phyloP scores from a whole-genome alignment of 305 asterid species.

The Fraxinus sp. region DNA sequence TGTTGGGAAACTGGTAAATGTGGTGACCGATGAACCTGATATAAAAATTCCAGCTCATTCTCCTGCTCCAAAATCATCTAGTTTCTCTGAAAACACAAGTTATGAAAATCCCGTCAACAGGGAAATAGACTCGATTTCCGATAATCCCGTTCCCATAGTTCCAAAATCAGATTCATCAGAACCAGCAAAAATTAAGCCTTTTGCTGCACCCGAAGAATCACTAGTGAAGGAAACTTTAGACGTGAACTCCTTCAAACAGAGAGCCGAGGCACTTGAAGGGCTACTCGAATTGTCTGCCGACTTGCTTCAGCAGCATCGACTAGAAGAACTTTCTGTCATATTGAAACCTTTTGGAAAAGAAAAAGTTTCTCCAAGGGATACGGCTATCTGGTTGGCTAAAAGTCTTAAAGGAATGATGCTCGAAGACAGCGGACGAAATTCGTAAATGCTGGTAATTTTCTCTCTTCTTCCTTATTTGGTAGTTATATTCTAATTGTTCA shows the following conservation, averaged over 20 bases:
- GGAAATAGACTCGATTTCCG: slow-evolving; percentile 48
- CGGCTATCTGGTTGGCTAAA: slow-evolving; percentile 95
- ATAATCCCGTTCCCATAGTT: slow-evolving; percentile 28
- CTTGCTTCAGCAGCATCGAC: slow-evolving; percentile 78
- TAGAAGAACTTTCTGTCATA: slow-evolving; percentile 85
- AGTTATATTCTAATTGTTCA: neutral
- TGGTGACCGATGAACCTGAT: slow-evolving; percentile 48
- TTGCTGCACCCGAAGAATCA: slow-evolving; percentile 39
- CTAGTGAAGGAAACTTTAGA: slow-evolving; percentile 67
- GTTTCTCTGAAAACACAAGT: neutral
- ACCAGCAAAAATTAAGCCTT: slow-evolving; percentile 27
- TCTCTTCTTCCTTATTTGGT: neutral
- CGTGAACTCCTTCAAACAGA: slow-evolving; percentile 75
- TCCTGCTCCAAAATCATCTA: slow-evolving; percentile 35
- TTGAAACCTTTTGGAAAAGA: slow-evolving; percentile 91
- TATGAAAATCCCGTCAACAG: slow-evolving; percentile 38
- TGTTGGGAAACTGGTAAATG: slow-evolving; percentile 51
- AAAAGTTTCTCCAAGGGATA: slow-evolving; percentile 97
- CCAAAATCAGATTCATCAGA: slow-evolving; percentile 41
- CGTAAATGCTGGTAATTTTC: slow-evolving; percentile 26
- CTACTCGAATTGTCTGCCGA: slow-evolving; percentile 94
- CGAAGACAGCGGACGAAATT: slow-evolving; percentile 61
- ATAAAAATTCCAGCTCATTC: slow-evolving; percentile 36
- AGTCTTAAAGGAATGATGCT: slow-evolving; percentile 97
- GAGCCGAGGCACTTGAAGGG: slow-evolving; percentile 99